Evolutionary conservation across 139 green algal genomes (phyloP).

Genomic region (Micractinium sp.): DNA sequence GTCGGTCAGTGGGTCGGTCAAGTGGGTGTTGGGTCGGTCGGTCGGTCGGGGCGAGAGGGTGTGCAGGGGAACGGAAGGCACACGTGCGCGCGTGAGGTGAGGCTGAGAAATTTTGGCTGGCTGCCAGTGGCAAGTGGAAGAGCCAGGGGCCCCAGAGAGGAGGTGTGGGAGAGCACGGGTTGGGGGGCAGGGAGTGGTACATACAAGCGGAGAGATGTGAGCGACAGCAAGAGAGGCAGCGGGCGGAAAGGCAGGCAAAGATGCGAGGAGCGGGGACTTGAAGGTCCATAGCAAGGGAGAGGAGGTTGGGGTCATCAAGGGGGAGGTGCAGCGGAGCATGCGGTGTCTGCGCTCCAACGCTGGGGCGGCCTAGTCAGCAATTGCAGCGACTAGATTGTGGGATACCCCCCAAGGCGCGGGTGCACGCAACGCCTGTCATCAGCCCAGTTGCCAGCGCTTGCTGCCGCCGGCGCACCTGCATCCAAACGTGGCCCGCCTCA

Average conservation of each 20-base stretch:
- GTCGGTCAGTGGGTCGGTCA: too few relatives aligned
- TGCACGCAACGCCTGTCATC: too few relatives aligned
- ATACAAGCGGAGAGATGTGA: background rate
- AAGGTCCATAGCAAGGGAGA: too few relatives aligned
- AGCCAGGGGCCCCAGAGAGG: background rate
- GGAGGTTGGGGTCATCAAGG: too few relatives aligned
- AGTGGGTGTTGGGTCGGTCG: background rate
- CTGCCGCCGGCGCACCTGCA: background rate
- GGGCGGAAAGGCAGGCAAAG: too few relatives aligned
- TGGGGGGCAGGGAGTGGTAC: background rate
- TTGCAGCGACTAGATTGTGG: too few relatives aligned
- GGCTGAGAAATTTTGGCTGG: background rate
- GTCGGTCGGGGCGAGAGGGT: background rate
- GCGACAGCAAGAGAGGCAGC: background rate
- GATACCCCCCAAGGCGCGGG: too few relatives aligned
- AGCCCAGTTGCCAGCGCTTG: background rate
- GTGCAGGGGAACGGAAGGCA: too few relatives aligned
- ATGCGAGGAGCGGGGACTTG: too few relatives aligned
- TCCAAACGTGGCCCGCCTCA: background rate
- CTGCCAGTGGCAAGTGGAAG: background rate
- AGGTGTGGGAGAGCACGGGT: background rate
- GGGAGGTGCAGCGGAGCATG: too few relatives aligned
- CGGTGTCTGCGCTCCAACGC: too few relatives aligned
- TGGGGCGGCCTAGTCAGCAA: too few relatives aligned
- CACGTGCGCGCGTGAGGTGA: background rate